Base-by-base conservation (phyloP, 2,329 filamentous ascomycete genomes). In the Daldinia sp. region DNA sequence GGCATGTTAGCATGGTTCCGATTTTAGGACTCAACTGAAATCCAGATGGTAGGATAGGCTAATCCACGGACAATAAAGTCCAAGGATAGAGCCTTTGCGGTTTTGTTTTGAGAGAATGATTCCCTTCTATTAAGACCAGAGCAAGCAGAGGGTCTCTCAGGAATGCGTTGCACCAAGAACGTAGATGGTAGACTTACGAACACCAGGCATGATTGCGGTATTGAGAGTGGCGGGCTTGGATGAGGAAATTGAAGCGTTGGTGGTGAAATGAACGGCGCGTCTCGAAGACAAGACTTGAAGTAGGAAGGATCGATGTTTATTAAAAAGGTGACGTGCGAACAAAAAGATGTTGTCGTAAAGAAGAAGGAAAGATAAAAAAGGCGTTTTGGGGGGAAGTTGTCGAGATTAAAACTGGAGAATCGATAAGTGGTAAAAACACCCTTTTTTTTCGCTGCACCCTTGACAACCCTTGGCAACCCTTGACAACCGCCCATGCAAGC, bases 201-300 rank as follows among this genome's bases (percentile, higher is more conserved):
- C 81, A 72, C 84, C 85, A 78, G 82, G 81, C 85, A 87, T 87
- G 53, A 71, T 85, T 78, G 71, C 75, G 75, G 74, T 71, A 63
- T 70, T 71, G 62, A 63, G 59, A 33, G 41, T 54, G 23, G 51
- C 10, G 10, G 15, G 3, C 35, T 56, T 56, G 35, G 13, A 41
- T 26, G 53, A 56, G 10, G 10, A 42, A 15, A 28, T 41, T 33
- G 33, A 41, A 37, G 23, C 35, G 53, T 56, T 56, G 60, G 50
- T 54, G 39, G 48, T 2, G 41, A 35, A 54, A 60, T 58, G 57
- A 59, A 51, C 12, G 37, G 57, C 37, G 46, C 57, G 30, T 51
- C 37, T 37, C 33, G 56, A 60, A 64, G 65, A 48, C 69, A 69
- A 37, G 65, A 61, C 51, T 65, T 44, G 37, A 42, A 6, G 51